phyloP scores from a whole-genome alignment of 441 rosid genomes.

The Euphorbia schlechtendalii region DNA sequence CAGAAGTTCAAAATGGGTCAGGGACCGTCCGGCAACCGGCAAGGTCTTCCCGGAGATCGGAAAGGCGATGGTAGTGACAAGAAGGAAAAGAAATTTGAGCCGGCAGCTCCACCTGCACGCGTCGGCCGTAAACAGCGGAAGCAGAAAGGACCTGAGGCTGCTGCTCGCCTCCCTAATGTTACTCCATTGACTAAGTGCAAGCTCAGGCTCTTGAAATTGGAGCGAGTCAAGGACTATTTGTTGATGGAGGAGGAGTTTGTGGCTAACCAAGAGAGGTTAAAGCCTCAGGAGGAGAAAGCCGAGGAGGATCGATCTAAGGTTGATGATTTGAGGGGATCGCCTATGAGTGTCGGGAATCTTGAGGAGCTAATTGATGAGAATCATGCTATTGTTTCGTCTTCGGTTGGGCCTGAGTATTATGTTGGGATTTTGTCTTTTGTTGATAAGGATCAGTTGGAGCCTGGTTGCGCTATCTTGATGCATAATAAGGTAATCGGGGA shows the following conservation, averaged over 20 bases:
- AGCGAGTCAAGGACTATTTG: conserved; percentile 82
- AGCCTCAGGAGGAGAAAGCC: conserved; percentile 96
- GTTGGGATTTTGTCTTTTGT: conserved; percentile 87
- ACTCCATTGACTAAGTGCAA: conserved; percentile 82
- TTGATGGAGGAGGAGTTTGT: conserved; percentile 97
- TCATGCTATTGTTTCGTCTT: conserved; percentile 91
- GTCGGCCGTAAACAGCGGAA: conserved; percentile 86
- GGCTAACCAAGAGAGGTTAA: conserved; percentile 77
- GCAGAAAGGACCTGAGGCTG: conserved; percentile 91
- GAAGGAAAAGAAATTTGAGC: conserved; percentile 46
- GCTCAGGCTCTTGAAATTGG: conserved; percentile 70
- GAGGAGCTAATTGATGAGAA: conserved; percentile 96
- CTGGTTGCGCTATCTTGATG: conserved; percentile 94
- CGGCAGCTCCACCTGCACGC: conserved; percentile 81
- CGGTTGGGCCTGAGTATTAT: conserved; percentile 92
- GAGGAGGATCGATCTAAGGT: conserved; percentile 95
- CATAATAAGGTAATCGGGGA: conserved; percentile 67
- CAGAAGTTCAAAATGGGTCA: conserved; percentile 23
- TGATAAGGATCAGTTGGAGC: conserved; percentile 89
- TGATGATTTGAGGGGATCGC: conserved; percentile 87
- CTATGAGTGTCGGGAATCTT: conserved; percentile 93
- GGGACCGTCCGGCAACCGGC: conserved; percentile 29
- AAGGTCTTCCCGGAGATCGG: conserved; percentile 26
- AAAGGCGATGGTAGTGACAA: conserved; percentile 25
- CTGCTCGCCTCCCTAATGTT: conserved; percentile 79